phyloP scores from a whole-genome alignment of 257 asterid species.

The Ocimum tenuiflorum region DNA sequence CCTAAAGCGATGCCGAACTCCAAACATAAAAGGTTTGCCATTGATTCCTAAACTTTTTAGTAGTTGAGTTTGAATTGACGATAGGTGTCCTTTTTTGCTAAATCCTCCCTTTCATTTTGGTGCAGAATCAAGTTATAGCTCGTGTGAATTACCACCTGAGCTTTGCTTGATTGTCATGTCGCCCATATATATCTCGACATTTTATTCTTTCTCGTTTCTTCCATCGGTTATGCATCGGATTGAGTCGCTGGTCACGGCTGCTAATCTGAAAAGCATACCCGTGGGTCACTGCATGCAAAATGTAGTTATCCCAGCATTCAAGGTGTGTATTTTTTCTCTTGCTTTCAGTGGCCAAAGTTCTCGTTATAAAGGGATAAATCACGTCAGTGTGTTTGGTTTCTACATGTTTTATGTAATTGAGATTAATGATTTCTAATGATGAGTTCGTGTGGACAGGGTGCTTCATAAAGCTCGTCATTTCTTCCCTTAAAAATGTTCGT shows the following conservation, averaged over 20 bases:
- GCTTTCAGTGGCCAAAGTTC: too few relatives aligned
- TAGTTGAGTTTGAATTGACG: background rate
- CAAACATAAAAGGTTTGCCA: conserved; percentile 41
- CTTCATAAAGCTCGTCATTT: too few relatives aligned
- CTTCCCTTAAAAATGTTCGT: background rate
- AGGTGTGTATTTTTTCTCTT: conserved; percentile 43
- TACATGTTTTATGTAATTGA: too few relatives aligned
- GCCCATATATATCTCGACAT: conserved; percentile 45
- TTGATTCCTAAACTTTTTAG: too few relatives aligned
- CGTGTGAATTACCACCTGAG: conserved; percentile 77
- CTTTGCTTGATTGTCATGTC: conserved; percentile 60
- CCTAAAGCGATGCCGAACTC: conserved; percentile 38
- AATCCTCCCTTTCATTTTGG: background rate
- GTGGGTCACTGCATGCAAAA: conserved; percentile 37
- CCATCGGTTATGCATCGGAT: conserved; percentile 76
- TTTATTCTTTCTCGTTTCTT: conserved; percentile 54
- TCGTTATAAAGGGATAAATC: too few relatives aligned
- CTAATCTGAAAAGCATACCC: conserved; percentile 45
- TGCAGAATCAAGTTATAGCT: conserved; percentile 40
- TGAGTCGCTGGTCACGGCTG: conserved; percentile 68
- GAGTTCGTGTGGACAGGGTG: too few relatives aligned
- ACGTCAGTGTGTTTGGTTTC: too few relatives aligned
- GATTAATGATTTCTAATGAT: too few relatives aligned
- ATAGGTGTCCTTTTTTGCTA: background rate
- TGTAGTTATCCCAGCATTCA: conserved; percentile 41